A percentile compares a stretch with the other conserved stretches of the same genome.
phyloP scores from a whole-genome alignment of 805 yeast species.

The Yarrowia osloensis region DNA sequence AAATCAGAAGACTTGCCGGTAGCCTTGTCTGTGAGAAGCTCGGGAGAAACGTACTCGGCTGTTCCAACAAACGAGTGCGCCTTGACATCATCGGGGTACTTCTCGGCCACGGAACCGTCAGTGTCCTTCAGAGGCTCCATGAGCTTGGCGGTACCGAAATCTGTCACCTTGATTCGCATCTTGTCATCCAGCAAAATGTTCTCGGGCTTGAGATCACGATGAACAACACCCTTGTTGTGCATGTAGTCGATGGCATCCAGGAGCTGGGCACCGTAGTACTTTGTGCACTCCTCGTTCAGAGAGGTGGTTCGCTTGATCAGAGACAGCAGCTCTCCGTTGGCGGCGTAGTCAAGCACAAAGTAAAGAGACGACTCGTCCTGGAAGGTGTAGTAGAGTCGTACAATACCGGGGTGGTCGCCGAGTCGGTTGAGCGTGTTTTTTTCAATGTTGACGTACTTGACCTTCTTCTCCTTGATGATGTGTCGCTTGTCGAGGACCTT shows the following conservation, averaged over 20 bases:
- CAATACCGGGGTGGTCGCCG: constrained; percentile 94
- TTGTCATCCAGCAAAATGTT: constrained; percentile 82
- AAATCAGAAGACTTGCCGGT: constrained; percentile 84
- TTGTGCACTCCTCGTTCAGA: constrained; percentile 69
- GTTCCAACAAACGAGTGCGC: constrained; percentile 88
- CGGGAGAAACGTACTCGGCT: constrained; percentile 96
- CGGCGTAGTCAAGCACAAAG: constrained; percentile 91
- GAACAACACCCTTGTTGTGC: constrained; percentile 87
- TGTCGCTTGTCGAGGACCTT: constrained; percentile 90
- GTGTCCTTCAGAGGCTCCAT: constrained; percentile 46
- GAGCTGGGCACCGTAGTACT: constrained; percentile 81
- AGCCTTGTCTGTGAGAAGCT: constrained; percentile 69
- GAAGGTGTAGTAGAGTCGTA: constrained; percentile 87
- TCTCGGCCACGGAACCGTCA: constrained; percentile 36
- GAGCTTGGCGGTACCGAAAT: constrained; percentile 96
- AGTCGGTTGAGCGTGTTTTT: constrained; percentile 83
- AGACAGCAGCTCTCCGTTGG: constrained; percentile 88
- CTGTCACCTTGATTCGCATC: constrained; percentile 88
- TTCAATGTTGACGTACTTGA: constrained; percentile 94
- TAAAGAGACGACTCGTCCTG: constrained; percentile 87
- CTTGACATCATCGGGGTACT: constrained; percentile 45
- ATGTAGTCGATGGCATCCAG: constrained; percentile 89
- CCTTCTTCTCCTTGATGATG: constrained; percentile 90
- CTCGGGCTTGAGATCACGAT: constrained; percentile 93
- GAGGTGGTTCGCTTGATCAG: constrained; percentile 67